Conservation (phyloP, 2,329 filamentous ascomycete species). For the Alternaria solani region DNA sequence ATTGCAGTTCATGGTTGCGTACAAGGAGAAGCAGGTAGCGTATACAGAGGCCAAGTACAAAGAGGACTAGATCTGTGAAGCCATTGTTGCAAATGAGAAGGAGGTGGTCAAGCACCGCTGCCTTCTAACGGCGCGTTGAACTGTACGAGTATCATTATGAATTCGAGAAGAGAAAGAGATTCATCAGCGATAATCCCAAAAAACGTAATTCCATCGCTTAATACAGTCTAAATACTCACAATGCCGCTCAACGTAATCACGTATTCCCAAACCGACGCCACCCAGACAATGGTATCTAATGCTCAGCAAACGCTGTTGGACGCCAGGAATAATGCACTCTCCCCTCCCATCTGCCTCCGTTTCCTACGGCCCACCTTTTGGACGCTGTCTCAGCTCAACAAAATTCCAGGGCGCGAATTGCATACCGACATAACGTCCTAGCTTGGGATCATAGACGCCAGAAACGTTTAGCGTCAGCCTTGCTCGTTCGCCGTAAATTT, state of each 20-base stretch:
- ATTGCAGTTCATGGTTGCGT: conserved; percentile 18
- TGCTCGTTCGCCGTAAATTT: conserved; percentile 55
- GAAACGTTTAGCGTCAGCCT: conserved; percentile 55
- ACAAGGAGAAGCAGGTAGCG: conserved; percentile 8
- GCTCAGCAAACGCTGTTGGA: conserved; percentile 7
- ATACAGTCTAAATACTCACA: conserved; percentile 4
- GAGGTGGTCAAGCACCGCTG: background rate
- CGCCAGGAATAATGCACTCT: conserved; percentile 18
- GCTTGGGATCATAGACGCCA: conserved; percentile 56
- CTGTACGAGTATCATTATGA: background rate
- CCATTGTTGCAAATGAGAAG: background rate
- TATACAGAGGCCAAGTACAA: background rate
- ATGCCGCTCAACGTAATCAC: conserved; percentile 5
- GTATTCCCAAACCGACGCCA: conserved; percentile 4
- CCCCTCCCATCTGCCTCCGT: background rate
- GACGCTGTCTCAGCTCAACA: conserved; percentile 47
- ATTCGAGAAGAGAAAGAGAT: background rate
- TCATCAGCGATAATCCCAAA: background rate
- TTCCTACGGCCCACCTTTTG: conserved; percentile 42
- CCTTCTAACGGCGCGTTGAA: background rate
- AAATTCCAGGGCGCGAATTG: conserved; percentile 33
- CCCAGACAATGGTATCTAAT: conserved; percentile 11
- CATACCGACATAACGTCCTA: conserved; percentile 48
- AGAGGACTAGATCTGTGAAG: background rate
- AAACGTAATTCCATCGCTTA: background rate